A percentile compares a stretch with the other conserved stretches of the same genome.
phyloP scores from a whole-genome alignment of 73 alveolate genomes.

The Effrenium voratum region DNA sequence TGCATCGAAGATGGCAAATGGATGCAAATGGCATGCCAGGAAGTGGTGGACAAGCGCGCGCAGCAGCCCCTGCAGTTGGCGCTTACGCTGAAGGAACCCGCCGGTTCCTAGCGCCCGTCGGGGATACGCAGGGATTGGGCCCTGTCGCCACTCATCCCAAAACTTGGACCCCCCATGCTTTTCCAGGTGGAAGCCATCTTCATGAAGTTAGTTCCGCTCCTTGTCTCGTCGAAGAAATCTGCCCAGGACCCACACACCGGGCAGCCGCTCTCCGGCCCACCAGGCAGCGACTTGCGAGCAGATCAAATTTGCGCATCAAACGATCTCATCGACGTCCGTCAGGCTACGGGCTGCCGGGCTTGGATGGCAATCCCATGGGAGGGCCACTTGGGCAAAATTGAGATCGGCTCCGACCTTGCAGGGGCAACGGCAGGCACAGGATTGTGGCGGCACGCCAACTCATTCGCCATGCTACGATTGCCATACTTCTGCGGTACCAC shows the following conservation, averaged over 20 bases:
- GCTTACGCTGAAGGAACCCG: conserved; percentile 66
- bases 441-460: too few relatives aligned
- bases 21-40: background rate
- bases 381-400: conserved; percentile 74
- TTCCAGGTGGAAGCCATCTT: too few relatives aligned
- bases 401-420: too few relatives aligned
- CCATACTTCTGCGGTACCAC: too few relatives aligned
- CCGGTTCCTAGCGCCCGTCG: background rate
- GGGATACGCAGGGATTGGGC: background rate
- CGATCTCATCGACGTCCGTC: background rate
- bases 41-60: conserved; percentile 92
- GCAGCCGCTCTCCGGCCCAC: conserved; percentile 77
- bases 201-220: too few relatives aligned
- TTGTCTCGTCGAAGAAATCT: too few relatives aligned
- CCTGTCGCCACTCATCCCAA: background rate
- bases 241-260: conserved; percentile 89
- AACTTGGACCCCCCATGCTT: background rate
- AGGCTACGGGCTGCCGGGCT: conserved; percentile 84
- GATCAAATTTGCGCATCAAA: background rate
- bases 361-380: conserved; percentile 75
- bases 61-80: conserved; percentile 91
- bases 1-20: background rate
- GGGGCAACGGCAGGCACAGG: too few relatives aligned
- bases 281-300: background rate
- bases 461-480: too few relatives aligned